Evolutionary conservation across 164 flowering plant species (phyloP).

Genomic region (Dillenia suffruticosa): DNA sequence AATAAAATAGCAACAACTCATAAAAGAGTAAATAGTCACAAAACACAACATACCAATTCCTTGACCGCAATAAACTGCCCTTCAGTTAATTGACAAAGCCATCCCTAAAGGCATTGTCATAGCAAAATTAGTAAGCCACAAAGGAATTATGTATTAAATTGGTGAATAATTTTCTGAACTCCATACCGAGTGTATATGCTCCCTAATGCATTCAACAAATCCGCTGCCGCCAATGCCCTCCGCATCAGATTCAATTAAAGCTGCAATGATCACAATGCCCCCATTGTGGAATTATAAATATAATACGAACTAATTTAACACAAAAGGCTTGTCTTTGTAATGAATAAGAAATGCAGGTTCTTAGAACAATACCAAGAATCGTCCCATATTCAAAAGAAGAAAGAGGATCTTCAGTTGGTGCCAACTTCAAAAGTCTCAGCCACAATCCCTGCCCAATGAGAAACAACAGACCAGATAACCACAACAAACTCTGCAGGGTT

Average conservation of each 20-base stretch:
- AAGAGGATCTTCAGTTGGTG: slow-evolving; percentile 97
- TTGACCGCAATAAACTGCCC: slow-evolving; percentile 99
- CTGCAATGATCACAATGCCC: slow-evolving; percentile 32
- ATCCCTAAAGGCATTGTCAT: slow-evolving; percentile 54
- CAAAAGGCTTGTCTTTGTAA: background rate
- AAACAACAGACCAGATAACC: background rate
- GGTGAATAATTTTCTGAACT: background rate
- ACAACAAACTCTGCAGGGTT: too few species aligned
- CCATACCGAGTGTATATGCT: slow-evolving; percentile 89
- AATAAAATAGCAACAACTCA: too few species aligned
- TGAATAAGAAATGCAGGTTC: background rate
- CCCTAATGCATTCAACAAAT: slow-evolving; percentile 97
- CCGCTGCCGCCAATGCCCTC: slow-evolving; percentile 99
- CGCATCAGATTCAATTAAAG: slow-evolving; percentile 97
- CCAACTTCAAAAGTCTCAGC: slow-evolving; percentile 91
- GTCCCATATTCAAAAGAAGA: slow-evolving; percentile 99
- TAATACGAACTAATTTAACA: slow-evolving; percentile 5
- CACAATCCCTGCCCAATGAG: slow-evolving; percentile 69
- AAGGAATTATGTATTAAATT: slow-evolving; percentile 1
- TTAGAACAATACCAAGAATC: slow-evolving; percentile 68
- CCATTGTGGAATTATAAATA: background rate
- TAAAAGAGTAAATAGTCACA: too few species aligned
- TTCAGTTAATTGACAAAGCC: slow-evolving; percentile 84
- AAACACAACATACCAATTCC: slow-evolving; percentile 62
- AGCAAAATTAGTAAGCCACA: slow-evolving; percentile 9